These are phyloP conservation scores for Leishmania guyanensis DNA, from an alignment of 208 protist genomes.

Conservation along the genomic window DNA sequence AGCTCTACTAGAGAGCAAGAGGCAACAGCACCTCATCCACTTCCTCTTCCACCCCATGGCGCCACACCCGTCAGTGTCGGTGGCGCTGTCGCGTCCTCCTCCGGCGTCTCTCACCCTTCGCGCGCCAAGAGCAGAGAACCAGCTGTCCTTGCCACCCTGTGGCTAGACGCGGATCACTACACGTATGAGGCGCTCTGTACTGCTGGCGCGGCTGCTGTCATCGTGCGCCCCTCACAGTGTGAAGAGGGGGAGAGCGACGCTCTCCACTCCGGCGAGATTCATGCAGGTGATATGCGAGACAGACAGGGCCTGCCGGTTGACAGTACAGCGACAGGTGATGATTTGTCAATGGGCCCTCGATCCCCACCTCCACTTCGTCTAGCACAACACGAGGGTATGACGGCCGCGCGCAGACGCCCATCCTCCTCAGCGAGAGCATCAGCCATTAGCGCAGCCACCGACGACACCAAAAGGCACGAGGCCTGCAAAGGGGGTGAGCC, in stretches of 20 bases:
- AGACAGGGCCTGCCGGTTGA: not conserved
- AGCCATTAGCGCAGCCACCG: not conserved
- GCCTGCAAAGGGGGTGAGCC: not conserved
- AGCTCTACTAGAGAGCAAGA: not conserved
- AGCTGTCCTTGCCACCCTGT: constrained; percentile 13
- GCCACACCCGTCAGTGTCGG: not conserved
- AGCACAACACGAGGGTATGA: constrained; percentile 6
- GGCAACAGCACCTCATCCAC: not conserved
- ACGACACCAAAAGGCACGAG: not conserved
- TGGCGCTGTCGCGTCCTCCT: not conserved
- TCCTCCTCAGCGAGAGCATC: not conserved
- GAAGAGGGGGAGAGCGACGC: not conserved
- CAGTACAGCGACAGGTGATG: not conserved
- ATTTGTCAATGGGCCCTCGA: not conserved
- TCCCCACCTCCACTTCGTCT: not conserved
- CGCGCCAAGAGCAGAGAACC: not conserved
- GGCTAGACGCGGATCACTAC: constrained; percentile 39
- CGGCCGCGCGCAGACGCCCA: not conserved
- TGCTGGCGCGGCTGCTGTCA: constrained; percentile 30
- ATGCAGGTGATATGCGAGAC: too few relatives aligned
- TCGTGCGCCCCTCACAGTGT: not conserved
- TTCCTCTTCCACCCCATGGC: not conserved
- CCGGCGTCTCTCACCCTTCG: not conserved
- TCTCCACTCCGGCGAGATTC: not conserved
- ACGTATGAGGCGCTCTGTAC: constrained; percentile 58